A percentile compares a stretch with the other conserved stretches of the same genome.
phyloP scores from a whole-genome alignment of 371 early-diverging fungal genomes.

The Zopfochytrium polystomum region DNA sequence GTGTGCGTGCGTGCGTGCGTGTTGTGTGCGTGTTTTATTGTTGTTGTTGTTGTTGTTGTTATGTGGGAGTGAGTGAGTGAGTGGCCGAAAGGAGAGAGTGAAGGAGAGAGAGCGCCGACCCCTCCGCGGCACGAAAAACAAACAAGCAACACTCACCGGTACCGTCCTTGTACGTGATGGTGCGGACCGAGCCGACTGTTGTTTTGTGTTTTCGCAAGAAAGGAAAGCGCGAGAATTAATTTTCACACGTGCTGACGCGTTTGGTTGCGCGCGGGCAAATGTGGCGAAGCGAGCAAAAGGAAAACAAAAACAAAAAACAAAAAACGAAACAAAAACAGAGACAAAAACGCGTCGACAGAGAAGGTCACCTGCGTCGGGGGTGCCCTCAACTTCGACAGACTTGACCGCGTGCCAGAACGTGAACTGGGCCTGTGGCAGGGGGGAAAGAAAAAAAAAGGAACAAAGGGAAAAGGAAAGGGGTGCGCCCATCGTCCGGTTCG shows the following conservation, averaged over 20 bases:
- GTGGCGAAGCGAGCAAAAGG: no score
- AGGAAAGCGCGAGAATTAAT: no score
- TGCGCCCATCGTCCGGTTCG: background rate
- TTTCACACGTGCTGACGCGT: no score
- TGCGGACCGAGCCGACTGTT: constrained; percentile 58
- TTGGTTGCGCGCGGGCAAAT: no score
- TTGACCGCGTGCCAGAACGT: constrained; percentile 28
- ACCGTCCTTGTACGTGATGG: constrained; percentile 59
- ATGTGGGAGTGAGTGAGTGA: background rate
- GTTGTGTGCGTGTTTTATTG: no score
- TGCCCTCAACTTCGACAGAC: constrained; percentile 31
- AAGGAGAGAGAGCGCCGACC: constrained; percentile 7
- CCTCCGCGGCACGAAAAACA: constrained; percentile 37
- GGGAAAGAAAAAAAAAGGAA: background rate
- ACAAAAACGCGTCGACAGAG: no score
- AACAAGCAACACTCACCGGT: constrained; percentile 55
- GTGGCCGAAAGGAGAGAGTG: background rate
- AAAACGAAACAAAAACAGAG: no score
- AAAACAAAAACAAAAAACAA: no score
- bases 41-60: background rate
- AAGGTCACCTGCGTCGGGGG: no score
- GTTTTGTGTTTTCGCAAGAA: no score
- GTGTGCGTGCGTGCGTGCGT: background rate
- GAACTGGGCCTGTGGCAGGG: constrained; percentile 20
- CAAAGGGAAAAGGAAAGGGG: no score